Evolutionary conservation across 75 land plant genomes (phyloP), one percentile per base, ranked within the genome.

Genomic region (Chamaecyparis obtusa): DNA sequence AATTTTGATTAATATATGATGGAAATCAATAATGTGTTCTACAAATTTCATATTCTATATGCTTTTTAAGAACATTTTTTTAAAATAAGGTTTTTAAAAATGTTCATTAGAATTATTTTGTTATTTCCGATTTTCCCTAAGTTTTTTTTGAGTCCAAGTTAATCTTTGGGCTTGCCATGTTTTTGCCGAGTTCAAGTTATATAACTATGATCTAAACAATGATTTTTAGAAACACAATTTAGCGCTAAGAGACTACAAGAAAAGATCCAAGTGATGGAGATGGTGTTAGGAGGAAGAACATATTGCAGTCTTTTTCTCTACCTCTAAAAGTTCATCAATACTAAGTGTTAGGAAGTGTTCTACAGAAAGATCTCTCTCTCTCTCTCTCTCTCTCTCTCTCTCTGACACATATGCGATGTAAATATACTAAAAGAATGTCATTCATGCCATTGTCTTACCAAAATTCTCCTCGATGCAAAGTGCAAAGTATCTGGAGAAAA

Each of bases 381-480:
- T 57, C 60, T 17, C 19, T 3, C 60, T 56, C 60, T 56, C 60
- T 16, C 60, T 56, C 64, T 57, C 64, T 57, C 64, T 57, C 64
- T 55, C 57, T 1, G 51, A 81, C 51, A 27, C 5, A 46, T 46
- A 46, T 46, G 27, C 35, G 33, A 30, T 36, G 41, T 17, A 33
- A 49, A 55, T 9, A 84, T n/a, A 84, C 27, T 33, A 24, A 32
- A 84, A 36, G 41, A 15, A 24, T 27, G 36, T 55, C 36, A 54
- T 84, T 33, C 17, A 14, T 55, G 37, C 15, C 85, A 84, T 43
- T 13, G 32, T 15, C 92, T 91, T 90, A 96, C 98, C 96, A 67
- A 96, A 93, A 43, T 86, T 95, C 89, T 98, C 99, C 89, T 98
- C 99, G 67, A 98, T 84, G 79, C 99, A 95, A 72, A 98, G 92